Evolutionary conservation across 1,284 basidiomycete species (phyloP).

Genomic region (Rhodotorula mucilaginosa): DNA sequence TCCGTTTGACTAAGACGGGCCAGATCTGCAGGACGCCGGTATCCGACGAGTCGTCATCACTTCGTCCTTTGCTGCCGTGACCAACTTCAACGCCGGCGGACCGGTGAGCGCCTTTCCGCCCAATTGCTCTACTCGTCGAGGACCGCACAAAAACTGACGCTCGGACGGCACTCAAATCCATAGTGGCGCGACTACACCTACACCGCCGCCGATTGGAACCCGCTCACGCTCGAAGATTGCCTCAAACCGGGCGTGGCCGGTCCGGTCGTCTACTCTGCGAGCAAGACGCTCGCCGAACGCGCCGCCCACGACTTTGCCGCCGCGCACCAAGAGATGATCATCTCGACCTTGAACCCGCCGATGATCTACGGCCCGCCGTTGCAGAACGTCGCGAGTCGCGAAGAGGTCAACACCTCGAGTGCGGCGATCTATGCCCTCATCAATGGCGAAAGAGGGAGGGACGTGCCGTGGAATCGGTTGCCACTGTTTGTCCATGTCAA

Average conservation of each 20-base stretch:
- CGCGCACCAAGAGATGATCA: conserved; percentile 21
- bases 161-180: background rate
- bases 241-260: conserved; percentile 39
- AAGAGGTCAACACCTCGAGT: conserved; percentile 38
- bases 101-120: conserved; percentile 2
- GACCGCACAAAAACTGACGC: background rate
- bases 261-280: conserved; percentile 44
- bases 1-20: background rate
- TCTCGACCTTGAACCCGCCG: conserved; percentile 38
- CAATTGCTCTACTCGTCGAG: background rate
- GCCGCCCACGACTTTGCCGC: conserved; percentile 46
- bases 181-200: conserved; percentile 41
- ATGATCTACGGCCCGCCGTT: conserved; percentile 42
- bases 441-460: conserved; percentile 22
- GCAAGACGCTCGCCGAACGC: conserved; percentile 47
- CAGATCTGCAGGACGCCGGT: conserved; percentile 25
- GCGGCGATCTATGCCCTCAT: conserved; percentile 43
- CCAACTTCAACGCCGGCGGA: conserved; percentile 38
- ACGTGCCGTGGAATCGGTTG: conserved; percentile 46
- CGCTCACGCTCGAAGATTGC: conserved; percentile 43
- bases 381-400: conserved; percentile 19
- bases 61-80: conserved; percentile 48
- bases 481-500: conserved; percentile 48
- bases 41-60: conserved; percentile 48
- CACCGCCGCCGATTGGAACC: conserved; percentile 47